Conservation (phyloP, 805 yeast genomes). For the Wilhelminamyces savonicus region DNA sequence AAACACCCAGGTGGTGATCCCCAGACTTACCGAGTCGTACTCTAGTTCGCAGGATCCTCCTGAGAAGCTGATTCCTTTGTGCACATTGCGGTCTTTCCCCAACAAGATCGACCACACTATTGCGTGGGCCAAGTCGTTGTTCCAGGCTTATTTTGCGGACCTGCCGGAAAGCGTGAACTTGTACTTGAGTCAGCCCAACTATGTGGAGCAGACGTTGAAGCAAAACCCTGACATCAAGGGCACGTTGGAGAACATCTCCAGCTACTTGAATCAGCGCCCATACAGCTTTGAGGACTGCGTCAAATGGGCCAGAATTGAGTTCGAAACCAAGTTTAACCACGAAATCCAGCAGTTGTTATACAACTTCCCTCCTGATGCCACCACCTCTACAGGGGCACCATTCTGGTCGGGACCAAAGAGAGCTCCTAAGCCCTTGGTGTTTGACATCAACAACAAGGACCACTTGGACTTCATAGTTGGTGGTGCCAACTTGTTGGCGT, state of each 20-base stretch:
- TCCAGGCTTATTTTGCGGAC: slow-evolving; percentile 86
- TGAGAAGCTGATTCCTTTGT: slow-evolving; percentile 92
- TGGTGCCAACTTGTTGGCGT: slow-evolving; percentile 89
- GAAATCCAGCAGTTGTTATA: slow-evolving; percentile 86
- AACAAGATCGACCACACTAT: slow-evolving; percentile 97
- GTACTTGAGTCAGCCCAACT: slow-evolving; percentile 86
- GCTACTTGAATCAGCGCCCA: slow-evolving; percentile 76
- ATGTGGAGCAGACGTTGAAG: slow-evolving; percentile 84
- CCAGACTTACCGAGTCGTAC: slow-evolving; percentile 90
- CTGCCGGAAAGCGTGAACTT: slow-evolving; percentile 91
- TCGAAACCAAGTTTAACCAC: slow-evolving; percentile 76
- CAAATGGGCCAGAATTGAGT: slow-evolving; percentile 88
- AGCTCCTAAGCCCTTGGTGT: slow-evolving; percentile 81
- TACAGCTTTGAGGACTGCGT: slow-evolving; percentile 89
- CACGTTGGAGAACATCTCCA: slow-evolving; percentile 72
- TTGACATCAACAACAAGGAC: slow-evolving; percentile 68
- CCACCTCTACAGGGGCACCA: slow-evolving; percentile 82
- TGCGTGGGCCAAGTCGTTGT: slow-evolving; percentile 96
- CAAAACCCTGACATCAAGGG: slow-evolving; percentile 90
- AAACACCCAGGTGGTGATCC: slow-evolving; percentile 94
- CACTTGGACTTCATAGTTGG: slow-evolving; percentile 81
- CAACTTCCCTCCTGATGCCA: slow-evolving; percentile 94
- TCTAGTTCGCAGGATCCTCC: slow-evolving; percentile 98
- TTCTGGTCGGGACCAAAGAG: slow-evolving; percentile 99
- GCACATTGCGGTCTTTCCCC: slow-evolving; percentile 97